A percentile compares a stretch with the other conserved stretches of the same genome.
Conservation (phyloP, 2,329 filamentous ascomycete species). For the Calonectria fujianensis region DNA sequence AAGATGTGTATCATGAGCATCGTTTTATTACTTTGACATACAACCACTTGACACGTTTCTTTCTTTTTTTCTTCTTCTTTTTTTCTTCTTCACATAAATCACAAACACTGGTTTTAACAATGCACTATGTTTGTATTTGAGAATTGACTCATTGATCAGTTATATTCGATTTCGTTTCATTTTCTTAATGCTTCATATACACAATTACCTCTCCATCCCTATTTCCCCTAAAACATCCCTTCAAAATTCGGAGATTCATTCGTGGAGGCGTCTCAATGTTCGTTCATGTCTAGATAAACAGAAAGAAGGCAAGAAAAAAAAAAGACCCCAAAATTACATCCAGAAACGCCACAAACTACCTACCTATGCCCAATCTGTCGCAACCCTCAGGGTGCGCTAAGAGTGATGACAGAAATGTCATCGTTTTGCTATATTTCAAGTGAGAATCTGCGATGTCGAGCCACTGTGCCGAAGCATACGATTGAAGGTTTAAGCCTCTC, state of each 20-base stretch:
- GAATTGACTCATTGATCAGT: neutral
- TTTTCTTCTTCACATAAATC: neutral
- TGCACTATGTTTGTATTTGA: neutral
- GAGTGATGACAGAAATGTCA: conserved; percentile 29
- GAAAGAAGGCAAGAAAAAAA: conserved; percentile 45
- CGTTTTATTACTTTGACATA: neutral
- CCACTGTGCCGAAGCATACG: conserved; percentile 11
- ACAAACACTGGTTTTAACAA: neutral
- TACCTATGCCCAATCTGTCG: conserved; percentile 34
- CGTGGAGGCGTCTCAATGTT: conserved; percentile 50
- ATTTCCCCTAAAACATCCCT: conserved; percentile 15
- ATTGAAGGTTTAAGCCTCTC: conserved; percentile 35
- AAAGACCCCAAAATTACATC: conserved; percentile 42
- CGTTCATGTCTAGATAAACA: conserved; percentile 53
- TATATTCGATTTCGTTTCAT: conserved; percentile 22
- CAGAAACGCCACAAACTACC: conserved; percentile 51
- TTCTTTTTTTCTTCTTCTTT: neutral
- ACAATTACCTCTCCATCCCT: conserved; percentile 36
- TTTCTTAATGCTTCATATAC: conserved; percentile 23
- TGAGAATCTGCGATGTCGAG: neutral
- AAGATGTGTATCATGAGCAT: neutral
- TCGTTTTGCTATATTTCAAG: conserved; percentile 39
- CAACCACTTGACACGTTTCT: neutral
- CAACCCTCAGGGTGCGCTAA: conserved; percentile 15
- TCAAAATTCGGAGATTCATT: conserved; percentile 49